Base-by-base conservation (phyloP, 164 flowering plant genomes). In the Sextonia rubra region DNA sequence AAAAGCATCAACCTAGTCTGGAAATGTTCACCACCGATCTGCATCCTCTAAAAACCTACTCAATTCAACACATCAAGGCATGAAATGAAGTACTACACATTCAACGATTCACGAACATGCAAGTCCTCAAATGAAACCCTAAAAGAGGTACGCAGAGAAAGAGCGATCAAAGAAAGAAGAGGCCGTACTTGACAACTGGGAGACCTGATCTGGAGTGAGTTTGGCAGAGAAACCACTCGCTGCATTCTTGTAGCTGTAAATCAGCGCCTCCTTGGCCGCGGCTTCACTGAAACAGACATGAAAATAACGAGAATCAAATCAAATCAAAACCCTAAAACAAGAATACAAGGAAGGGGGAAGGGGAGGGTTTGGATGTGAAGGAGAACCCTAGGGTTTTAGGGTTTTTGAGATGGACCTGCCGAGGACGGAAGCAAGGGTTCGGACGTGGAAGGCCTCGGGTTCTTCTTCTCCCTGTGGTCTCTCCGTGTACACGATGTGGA, bases 221-320 rank as follows among this genome's bases (percentile, higher is more conserved):
- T 87, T 94, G 15, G 95, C 97, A 0, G 99, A 90, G 83, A 92
- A 94, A 12, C 99, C 99, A 75, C 83, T 84, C 0, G 94, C 97
- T 18, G 92, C 99, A 22, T 64, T 81, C 87, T 89, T 92, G 83
- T 94, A 94, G 65, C 86, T 85, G 73, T 94, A 94, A 9, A 94
- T 0, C 77, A 94, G 73, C 56, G 96, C 90, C 60, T 84, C 88
- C 80, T 84, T 90, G 0, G 99, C 99, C 22, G 96, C 97, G 64
- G 86, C 95, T 83, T 90, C 97, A 74, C 97, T 92, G 74, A 69
- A 20, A 7, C 2, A 30, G 22, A 27, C 17, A 17, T 12, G 26
- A 64, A 14, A 37, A 27, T 17, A 6, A 9, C 15, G 58, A 52
- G 2, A 6, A 12, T 6, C 12, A 47, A 18, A 52, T 52, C 58